Conservation (phyloP, 164 flowering plant genomes). For the Tinospora cordifolia region DNA sequence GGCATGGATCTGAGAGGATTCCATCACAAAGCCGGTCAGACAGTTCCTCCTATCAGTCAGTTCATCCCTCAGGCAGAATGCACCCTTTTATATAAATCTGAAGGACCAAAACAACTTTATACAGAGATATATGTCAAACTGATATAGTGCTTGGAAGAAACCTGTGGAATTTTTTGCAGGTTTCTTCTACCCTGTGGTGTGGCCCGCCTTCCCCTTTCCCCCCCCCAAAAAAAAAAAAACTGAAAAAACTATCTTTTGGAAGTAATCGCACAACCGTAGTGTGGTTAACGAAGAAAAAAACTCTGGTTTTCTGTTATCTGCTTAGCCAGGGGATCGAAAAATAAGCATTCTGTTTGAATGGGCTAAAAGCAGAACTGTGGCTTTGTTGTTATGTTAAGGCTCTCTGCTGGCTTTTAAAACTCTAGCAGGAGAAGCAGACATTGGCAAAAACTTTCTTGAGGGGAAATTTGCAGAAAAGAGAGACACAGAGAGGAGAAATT, state of each 20-base stretch:
- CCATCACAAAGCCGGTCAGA: constrained; percentile 58
- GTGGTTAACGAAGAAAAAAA: constrained; percentile 25
- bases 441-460: background rate
- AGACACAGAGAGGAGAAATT: background rate
- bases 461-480: no score
- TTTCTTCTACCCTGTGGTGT: constrained; percentile 23
- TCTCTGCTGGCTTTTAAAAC: constrained; percentile 3
- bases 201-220: no score
- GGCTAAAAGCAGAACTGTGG: constrained; percentile 5
- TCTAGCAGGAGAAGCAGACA: background rate
- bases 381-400: constrained; percentile 1
- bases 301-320: constrained; percentile 26
- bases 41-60: constrained; percentile 20
- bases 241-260: constrained; percentile 20
- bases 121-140: constrained; percentile 6
- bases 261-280: constrained; percentile 24
- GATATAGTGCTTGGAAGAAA: constrained; percentile 14
- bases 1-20: constrained; percentile 69
- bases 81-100: constrained; percentile 29
- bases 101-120: constrained; percentile 15
- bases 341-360: constrained; percentile 18
- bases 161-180: constrained; percentile 24
- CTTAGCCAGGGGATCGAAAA: constrained; percentile 30
- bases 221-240: constrained; percentile 25
- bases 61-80: constrained; percentile 15